These are phyloP conservation scores for Talaromyces funiculosus DNA, from an alignment of 2,329 filamentous ascomycete genomes.

Conservation along the genomic window DNA sequence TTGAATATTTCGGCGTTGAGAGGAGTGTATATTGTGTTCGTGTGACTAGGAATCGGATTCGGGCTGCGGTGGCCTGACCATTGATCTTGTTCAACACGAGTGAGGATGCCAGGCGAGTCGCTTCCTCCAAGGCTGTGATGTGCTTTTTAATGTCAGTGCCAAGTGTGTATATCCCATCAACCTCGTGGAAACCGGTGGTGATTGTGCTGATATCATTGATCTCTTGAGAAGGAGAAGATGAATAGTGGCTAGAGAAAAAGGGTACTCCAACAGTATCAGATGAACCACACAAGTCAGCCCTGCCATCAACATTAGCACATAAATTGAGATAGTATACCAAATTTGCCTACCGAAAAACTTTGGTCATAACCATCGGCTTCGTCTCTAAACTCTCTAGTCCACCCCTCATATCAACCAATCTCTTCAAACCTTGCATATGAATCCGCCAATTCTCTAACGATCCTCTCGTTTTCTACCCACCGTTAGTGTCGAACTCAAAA, in stretches of 20 bases:
- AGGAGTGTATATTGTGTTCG: conserved; percentile 9
- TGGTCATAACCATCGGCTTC: conserved; percentile 9
- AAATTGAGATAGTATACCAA: background rate
- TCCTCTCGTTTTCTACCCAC: background rate
- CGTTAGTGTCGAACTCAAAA: background rate
- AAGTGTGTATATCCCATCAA: background rate
- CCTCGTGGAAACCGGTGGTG: background rate
- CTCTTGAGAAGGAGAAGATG: background rate
- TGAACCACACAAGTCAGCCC: conserved; percentile 6
- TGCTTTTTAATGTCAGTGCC: background rate
- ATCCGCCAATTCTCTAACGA: conserved; percentile 5
- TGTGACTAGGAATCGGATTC: conserved; percentile 5
- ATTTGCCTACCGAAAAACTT: background rate
- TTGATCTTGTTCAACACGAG: background rate
- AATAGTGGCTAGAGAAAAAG: background rate
- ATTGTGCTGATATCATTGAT: background rate
- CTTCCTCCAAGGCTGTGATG: background rate
- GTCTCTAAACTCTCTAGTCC: conserved; percentile 5
- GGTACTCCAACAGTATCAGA: conserved; percentile 3
- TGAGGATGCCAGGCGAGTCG: background rate
- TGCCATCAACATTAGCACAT: background rate
- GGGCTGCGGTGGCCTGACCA: background rate
- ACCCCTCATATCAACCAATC: conserved; percentile 7
- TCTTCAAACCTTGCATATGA: conserved; percentile 10
- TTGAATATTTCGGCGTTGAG: background rate